Evolutionary conservation across 2,329 filamentous ascomycete species (phyloP), one percentile per base, ranked within the genome.

Genomic region (Aspergillus texensis): DNA sequence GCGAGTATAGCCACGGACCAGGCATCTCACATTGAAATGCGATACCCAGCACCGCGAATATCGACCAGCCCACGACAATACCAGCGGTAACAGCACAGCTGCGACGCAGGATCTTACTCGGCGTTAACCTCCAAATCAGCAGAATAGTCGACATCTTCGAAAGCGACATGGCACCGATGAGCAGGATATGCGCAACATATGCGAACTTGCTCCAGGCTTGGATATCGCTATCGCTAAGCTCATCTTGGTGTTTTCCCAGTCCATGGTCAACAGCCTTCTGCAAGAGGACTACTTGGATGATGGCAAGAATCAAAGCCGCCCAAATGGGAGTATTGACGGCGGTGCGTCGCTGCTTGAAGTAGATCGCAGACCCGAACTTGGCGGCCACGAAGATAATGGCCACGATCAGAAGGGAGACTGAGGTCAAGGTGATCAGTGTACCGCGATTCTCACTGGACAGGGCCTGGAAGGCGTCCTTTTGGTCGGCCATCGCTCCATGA

Each of bases 211-310:
- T 54, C 21, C 19, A 56, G 46, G 24, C 61, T 39, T 54, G n/a
- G 28, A 56, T 58, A n/a, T 65, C 52, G 2, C 28, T 36, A 36
- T 63, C 48, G 32, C 56, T 57, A 32, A 67, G 50, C 9, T 16
- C 24, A 26, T 53, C 21, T 12, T 56, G 43, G 21, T 68, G 66
- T 24, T 43, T 65, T 53, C 66, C 65, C 36, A 67, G 41, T 53
- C 66, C 65, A 67, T 67, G 45, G 3, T 67, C 57, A 46, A 67
- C 59, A 2, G 59, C 61, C 43, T 65, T 63, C 32, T 68, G 62
- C 21, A 65, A 60, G 32, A 62, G 26, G 16, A 68, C 43, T 19
- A 63, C 57, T 36, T 65, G 66, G 32, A 67, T 21, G 30, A 64
- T 61, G n/a, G 62, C 59, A 24, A 67, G 14, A 21, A 61, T 36